Conservation (phyloP, 2,329 filamentous ascomycete genomes). For the Ilyonectria mors-panacis region DNA sequence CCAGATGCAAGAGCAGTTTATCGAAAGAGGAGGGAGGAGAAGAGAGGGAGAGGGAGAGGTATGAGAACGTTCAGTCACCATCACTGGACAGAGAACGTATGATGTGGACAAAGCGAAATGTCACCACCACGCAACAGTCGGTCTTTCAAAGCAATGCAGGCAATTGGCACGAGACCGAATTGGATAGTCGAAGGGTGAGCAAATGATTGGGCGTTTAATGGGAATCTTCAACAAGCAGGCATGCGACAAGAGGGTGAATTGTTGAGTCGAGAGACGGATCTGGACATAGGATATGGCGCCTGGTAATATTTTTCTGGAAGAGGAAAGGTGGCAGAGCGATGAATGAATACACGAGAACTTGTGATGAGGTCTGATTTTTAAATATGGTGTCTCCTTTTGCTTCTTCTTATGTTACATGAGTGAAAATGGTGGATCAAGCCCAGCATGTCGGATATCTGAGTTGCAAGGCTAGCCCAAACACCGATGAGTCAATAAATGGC, state of each 20-base stretch:
- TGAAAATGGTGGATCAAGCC: background rate
- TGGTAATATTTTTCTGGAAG: background rate
- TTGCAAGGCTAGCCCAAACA: background rate
- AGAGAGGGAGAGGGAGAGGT: background rate
- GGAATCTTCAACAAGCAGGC: background rate
- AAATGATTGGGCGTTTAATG: background rate
- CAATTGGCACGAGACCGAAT: background rate
- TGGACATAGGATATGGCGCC: background rate
- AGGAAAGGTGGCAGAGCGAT: background rate
- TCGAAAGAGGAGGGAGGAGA: background rate
- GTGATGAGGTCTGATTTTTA: background rate
- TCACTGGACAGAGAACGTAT: background rate
- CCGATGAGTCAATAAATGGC: background rate
- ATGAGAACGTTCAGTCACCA: background rate
- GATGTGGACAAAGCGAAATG: background rate
- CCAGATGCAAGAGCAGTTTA: background rate
- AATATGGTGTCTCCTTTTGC: no score
- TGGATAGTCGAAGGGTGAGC: background rate
- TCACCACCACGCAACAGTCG: background rate
- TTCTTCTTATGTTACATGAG: background rate
- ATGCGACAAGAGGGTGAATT: background rate
- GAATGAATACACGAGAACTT: conserved; percentile 5
- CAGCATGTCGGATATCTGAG: background rate
- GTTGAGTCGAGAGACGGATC: background rate
- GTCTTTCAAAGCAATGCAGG: background rate